Evolutionary conservation across 1,139 yeast genomes (phyloP).

Genomic region (Suhomyces coccinellae): DNA sequence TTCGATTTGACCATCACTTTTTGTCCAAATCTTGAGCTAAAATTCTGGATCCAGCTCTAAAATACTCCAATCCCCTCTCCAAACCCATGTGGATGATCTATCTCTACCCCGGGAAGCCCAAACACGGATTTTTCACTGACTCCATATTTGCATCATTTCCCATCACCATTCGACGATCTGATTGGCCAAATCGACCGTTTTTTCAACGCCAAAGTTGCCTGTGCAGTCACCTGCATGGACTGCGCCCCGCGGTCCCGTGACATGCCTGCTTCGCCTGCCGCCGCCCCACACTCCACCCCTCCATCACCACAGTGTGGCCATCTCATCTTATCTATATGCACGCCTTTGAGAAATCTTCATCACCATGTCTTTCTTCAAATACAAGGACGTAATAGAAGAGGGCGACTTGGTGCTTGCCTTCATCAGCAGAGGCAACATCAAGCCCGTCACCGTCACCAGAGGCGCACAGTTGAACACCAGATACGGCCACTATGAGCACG

Average conservation of each 20-base stretch:
- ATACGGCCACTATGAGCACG: conserved; percentile 85
- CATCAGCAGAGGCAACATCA: conserved; percentile 75
- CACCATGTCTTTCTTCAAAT: conserved; percentile 47
- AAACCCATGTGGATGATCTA: too few relatives aligned
- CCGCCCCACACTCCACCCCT: neutral
- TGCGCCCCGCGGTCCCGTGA: too few relatives aligned
- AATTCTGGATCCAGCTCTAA: too few relatives aligned
- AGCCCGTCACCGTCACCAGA: conserved; percentile 63
- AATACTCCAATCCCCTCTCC: too few relatives aligned
- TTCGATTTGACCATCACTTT: too few relatives aligned
- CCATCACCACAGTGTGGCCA: neutral
- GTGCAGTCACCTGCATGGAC: neutral
- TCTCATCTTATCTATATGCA: conserved; percentile 6
- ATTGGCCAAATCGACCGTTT: too few relatives aligned
- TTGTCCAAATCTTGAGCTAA: too few relatives aligned
- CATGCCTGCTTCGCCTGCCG: neutral
- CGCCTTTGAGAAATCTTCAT: conserved; percentile 5
- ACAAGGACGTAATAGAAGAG: conserved; percentile 63
- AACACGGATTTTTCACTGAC: neutral
- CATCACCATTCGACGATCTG: neutral
- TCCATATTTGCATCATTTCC: neutral
- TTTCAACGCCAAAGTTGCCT: neutral
- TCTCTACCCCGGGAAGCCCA: too few relatives aligned
- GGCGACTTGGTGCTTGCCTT: conserved; percentile 88
- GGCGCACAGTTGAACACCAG: conserved; percentile 75